These are phyloP conservation scores for Claviceps capensis DNA, from an alignment of 2,329 filamentous ascomycete species.

Conservation along the genomic window DNA sequence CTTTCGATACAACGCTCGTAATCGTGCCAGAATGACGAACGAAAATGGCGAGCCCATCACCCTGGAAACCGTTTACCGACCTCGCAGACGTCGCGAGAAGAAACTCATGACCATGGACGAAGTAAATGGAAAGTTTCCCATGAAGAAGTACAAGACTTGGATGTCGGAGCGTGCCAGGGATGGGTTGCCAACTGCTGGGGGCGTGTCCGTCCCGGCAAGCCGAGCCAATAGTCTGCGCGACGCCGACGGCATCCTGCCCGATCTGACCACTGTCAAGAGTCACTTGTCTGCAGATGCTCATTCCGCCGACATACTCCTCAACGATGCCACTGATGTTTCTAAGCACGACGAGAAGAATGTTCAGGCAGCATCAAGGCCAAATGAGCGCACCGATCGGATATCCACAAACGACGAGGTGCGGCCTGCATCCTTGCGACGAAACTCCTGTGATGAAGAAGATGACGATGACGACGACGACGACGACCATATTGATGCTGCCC, in stretches of 20 bases:
- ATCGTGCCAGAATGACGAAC: conserved; percentile 61
- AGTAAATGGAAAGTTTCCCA: conserved; percentile 91
- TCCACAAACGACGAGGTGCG: conserved; percentile 12
- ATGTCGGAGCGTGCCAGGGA: conserved; percentile 69
- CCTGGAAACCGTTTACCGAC: conserved; percentile 68
- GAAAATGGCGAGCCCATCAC: conserved; percentile 84
- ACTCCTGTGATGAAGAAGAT: conserved; percentile 41
- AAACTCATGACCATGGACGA: conserved; percentile 99
- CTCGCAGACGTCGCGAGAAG: conserved; percentile 85
- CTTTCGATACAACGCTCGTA: conserved; percentile 93
- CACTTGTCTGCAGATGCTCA: conserved; percentile 23
- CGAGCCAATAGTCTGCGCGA: conserved; percentile 61
- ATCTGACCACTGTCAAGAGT: conserved; percentile 27
- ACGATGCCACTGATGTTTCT: conserved; percentile 9
- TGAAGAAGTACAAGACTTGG: conserved; percentile 95
- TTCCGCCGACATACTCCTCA: conserved; percentile 9
- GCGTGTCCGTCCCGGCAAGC: conserved; percentile 63
- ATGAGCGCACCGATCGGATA: conserved; percentile 11
- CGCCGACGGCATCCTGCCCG: conserved; percentile 40
- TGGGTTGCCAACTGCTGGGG: conserved; percentile 71
- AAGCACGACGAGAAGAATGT: conserved; percentile 7
- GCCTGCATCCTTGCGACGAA: conserved; percentile 21
- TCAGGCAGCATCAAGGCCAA: conserved; percentile 7
- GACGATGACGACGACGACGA: conserved; percentile 33
- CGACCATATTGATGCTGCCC: conserved; percentile 68